A percentile compares a stretch with the other conserved stretches of the same genome.
Conservation (phyloP, 805 yeast genomes). For the Teunomyces panamensis region DNA sequence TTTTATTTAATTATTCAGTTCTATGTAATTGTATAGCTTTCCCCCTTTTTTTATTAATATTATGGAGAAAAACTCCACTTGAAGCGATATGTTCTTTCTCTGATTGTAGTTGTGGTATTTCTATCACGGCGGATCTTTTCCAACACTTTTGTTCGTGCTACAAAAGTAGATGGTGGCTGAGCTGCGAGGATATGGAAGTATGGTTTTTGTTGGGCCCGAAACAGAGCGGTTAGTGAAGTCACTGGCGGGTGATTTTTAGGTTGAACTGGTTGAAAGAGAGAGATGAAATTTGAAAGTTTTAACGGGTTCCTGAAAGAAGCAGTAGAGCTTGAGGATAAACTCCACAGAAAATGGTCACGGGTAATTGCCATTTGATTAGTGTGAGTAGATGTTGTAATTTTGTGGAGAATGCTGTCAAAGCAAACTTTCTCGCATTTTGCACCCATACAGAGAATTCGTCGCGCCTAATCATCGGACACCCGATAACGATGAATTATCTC, state of each 20-base stretch:
- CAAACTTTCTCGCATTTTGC: neutral
- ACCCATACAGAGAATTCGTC: neutral
- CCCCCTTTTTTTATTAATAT: neutral
- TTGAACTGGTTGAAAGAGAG: neutral
- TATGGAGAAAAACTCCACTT: neutral
- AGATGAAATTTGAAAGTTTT: neutral
- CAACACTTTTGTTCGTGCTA: neutral
- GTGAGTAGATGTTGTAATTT: neutral
- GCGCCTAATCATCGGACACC: neutral
- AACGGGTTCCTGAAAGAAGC: neutral
- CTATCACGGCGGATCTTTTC: neutral
- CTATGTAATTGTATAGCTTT: neutral
- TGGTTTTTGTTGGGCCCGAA: neutral
- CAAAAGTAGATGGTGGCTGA: neutral
- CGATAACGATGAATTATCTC: neutral
- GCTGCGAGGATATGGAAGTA: neutral
- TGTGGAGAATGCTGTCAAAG: neutral
- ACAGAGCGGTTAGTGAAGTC: neutral
- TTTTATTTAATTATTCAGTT: neutral
- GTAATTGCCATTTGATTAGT: neutral
- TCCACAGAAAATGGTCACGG: neutral
- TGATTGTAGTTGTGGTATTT: neutral
- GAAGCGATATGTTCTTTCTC: neutral
- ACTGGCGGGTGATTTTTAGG: neutral
- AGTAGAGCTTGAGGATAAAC: neutral